A percentile compares a stretch with the other conserved stretches of the same genome.
Conservation (phyloP, 2,329 filamentous ascomycete genomes). For the Chaetomiaceae sp. region DNA sequence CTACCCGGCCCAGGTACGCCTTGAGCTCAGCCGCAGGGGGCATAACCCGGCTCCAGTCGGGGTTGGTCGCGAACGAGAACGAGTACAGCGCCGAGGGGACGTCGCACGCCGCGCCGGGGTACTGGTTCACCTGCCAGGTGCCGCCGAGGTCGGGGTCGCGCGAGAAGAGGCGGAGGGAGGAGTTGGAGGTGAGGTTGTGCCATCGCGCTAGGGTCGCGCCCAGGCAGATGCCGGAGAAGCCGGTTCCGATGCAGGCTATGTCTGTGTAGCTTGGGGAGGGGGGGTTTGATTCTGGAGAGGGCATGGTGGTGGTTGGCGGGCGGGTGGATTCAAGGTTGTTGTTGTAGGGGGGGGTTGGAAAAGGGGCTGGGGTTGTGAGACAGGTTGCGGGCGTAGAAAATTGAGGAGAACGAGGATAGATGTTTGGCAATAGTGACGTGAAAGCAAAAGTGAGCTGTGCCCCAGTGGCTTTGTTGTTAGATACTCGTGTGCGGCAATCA, state of each 20-base stretch:
- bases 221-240: constrained; percentile 58
- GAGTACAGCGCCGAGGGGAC: constrained; percentile 58
- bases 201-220: constrained; percentile 54
- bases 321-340: neutral
- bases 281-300: neutral
- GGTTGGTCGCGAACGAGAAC: constrained; percentile 56
- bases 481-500: too few species aligned
- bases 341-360: neutral
- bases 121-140: constrained; percentile 60
- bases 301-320: neutral
- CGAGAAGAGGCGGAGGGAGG: constrained; percentile 58
- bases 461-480: too few species aligned
- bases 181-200: constrained; percentile 54
- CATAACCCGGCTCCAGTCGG: constrained; percentile 55
- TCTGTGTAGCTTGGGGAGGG: constrained; percentile 31
- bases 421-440: too few species aligned
- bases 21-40: constrained; percentile 52
- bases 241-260: constrained; percentile 51
- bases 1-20: constrained; percentile 50
- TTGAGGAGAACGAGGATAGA: too few species aligned
- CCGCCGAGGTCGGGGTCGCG: constrained; percentile 53
- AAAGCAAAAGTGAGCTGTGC: too few species aligned
- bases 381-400: too few species aligned
- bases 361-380: neutral
- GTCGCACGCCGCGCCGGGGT: constrained; percentile 53